Evolutionary conservation across 306 rosid species (phyloP).

Genomic region (Prunus padus): DNA sequence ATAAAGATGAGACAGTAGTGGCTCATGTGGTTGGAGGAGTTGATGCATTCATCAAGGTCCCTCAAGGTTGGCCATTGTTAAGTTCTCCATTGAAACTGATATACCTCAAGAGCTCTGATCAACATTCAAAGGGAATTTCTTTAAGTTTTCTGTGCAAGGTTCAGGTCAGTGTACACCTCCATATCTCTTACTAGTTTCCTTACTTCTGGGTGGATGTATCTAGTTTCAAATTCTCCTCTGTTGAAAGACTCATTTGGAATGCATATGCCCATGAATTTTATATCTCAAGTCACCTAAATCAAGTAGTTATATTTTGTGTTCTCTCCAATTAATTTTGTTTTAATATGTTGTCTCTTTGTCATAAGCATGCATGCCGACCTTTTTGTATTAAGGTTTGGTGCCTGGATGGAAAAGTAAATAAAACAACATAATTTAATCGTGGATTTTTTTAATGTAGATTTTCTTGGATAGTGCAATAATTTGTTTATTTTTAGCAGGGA

Average conservation of each 20-base stretch:
- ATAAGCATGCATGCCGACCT: neutral
- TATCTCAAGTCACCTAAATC: neutral
- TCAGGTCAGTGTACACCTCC: constrained; percentile 44
- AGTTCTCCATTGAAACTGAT: constrained; percentile 65
- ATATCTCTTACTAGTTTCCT: neutral
- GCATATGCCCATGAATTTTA: neutral
- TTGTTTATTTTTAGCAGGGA: neutral
- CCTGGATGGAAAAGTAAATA: neutral
- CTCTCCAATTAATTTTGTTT: neutral
- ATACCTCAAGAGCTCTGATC: constrained; percentile 58
- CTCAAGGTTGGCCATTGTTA: constrained; percentile 71
- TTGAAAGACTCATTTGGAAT: neutral
- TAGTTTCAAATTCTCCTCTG: neutral
- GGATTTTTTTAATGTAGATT: neutral
- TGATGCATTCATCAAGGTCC: constrained; percentile 62
- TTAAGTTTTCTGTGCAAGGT: constrained; percentile 56
- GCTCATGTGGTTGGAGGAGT: constrained; percentile 65
- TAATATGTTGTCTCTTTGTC: neutral
- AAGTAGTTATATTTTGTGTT: neutral
- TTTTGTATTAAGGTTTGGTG: neutral
- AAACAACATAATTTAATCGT: neutral
- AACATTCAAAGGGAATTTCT: constrained; percentile 45
- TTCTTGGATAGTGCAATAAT: too few relatives aligned
- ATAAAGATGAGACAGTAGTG: constrained; percentile 60
- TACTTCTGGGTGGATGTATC: neutral